A percentile compares a stretch with the other conserved stretches of the same genome.
Evolutionary conservation across 1,284 basidiomycete species (phyloP).

Genomic region (Afroboletus lepidellus): DNA sequence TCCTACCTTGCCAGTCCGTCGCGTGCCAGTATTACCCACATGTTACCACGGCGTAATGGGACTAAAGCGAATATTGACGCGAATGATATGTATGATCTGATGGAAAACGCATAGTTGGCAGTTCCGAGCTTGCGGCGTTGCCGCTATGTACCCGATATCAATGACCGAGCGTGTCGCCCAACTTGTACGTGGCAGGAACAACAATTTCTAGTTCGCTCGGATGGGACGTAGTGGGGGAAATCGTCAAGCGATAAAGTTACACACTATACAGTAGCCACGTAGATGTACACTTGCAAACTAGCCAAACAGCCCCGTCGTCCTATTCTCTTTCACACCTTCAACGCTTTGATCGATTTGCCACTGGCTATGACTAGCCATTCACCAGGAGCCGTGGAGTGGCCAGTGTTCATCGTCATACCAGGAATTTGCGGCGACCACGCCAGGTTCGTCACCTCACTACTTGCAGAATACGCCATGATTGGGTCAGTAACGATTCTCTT

Average conservation of each 20-base stretch:
- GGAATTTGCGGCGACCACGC: slow-evolving; percentile 83
- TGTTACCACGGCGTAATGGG: not conserved
- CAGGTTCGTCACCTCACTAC: slow-evolving; percentile 80
- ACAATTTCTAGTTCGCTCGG: too few relatives aligned
- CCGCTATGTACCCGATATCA: not conserved
- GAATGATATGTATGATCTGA: not conserved
- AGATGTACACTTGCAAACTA: not conserved
- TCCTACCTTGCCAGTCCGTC: too few relatives aligned
- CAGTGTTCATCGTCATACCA: slow-evolving; percentile 69
- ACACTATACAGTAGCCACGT: not conserved
- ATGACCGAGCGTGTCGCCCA: not conserved
- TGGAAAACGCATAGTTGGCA: not conserved
- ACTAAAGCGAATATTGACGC: not conserved
- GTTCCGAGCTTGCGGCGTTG: not conserved
- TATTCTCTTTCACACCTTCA: slow-evolving; percentile 59
- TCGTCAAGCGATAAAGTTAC: not conserved
- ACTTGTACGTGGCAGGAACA: not conserved
- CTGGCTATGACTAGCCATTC: slow-evolving; percentile 92
- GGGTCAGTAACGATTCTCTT: slow-evolving; percentile 73
- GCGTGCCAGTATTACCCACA: too few relatives aligned
- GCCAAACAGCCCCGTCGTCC: not conserved
- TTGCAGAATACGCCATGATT: slow-evolving; percentile 79
- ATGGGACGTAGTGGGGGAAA: not conserved
- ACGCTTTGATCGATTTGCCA: slow-evolving; percentile 78
- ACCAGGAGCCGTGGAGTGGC: slow-evolving; percentile 69